Conservation (phyloP, 768 basidiomycete species). For the Termitomyces sp. region DNA sequence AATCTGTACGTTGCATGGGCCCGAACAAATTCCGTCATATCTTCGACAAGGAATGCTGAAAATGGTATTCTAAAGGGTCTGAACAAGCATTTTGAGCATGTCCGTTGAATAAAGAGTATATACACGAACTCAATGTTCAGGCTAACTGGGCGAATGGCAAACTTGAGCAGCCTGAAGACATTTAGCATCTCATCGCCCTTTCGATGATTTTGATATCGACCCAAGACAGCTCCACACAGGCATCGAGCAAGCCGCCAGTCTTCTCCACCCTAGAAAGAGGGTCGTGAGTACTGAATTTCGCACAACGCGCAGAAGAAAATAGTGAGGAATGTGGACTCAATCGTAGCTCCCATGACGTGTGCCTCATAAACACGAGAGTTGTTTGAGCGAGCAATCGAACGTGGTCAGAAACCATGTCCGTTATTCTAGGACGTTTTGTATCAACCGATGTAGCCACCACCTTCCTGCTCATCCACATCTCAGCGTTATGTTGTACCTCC, state of each 20-base stretch:
- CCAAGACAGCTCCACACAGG: slow-evolving; percentile 78
- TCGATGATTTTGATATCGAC: slow-evolving; percentile 56
- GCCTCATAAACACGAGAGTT: slow-evolving; percentile 78
- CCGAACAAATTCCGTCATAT: slow-evolving; percentile 87
- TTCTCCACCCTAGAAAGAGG: slow-evolving; percentile 42
- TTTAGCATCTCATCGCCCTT: slow-evolving; percentile 25
- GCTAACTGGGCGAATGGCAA: slow-evolving; percentile 72
- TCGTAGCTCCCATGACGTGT: slow-evolving; percentile 83
- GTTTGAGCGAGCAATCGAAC: slow-evolving; percentile 61
- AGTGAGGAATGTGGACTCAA: slow-evolving; percentile 61
- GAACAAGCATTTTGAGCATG: slow-evolving; percentile 3
- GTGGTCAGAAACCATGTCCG: slow-evolving; percentile 12
- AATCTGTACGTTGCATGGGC: slow-evolving; percentile 95
- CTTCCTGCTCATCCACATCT: slow-evolving; percentile 18
- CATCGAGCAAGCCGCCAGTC: slow-evolving; percentile 68
- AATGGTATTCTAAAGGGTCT: slow-evolving; percentile 54
- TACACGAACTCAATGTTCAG: slow-evolving; percentile 55
- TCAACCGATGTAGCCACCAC: slow-evolving; percentile 65
- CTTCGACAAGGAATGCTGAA: slow-evolving; percentile 86
- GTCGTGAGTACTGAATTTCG: slow-evolving; percentile 4
- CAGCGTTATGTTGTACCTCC: slow-evolving; percentile 14
- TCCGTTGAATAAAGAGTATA: not conserved
- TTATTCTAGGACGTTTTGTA: slow-evolving; percentile 91
- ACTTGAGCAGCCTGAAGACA: slow-evolving; percentile 77
- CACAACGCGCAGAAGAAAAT: slow-evolving; percentile 12